phyloP scores from a whole-genome alignment of 2,329 filamentous ascomycete genomes.

The Cladophialophora bantiana region DNA sequence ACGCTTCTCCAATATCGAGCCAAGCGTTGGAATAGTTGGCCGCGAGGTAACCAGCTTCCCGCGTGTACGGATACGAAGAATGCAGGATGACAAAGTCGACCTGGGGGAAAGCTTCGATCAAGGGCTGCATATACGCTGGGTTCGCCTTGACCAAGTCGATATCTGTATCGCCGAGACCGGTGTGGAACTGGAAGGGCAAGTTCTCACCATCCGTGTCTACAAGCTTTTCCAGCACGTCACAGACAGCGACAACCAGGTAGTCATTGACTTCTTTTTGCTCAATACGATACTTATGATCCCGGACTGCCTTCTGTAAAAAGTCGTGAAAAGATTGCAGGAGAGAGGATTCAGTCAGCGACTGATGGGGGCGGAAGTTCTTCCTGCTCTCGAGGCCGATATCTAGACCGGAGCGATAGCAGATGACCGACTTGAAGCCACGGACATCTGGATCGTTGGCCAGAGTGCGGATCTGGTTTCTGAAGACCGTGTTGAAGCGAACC shows the following conservation, averaged over 20 bases:
- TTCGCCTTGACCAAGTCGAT: constrained; percentile 74
- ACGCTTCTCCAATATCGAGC: constrained; percentile 82
- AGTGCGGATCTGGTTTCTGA: constrained; percentile 60
- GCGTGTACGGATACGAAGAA: constrained; percentile 80
- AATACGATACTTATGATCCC: constrained; percentile 52
- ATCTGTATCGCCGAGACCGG: constrained; percentile 80
- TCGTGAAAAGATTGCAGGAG: constrained; percentile 38
- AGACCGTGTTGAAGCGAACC: constrained; percentile 57
- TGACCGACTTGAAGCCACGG: constrained; percentile 80
- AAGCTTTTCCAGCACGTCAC: constrained; percentile 63
- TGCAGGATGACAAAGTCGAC: constrained; percentile 81
- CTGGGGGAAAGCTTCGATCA: constrained; percentile 72
- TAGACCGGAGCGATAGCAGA: constrained; percentile 81
- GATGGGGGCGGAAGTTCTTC: constrained; percentile 40
- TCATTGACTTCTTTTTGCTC: constrained; percentile 72
- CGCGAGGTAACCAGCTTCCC: constrained; percentile 79
- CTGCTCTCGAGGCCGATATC: constrained; percentile 56
- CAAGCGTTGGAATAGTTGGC: constrained; percentile 80
- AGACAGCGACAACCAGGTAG: constrained; percentile 69
- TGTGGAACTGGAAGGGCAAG: constrained; percentile 80
- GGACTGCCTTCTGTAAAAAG: constrained; percentile 37
- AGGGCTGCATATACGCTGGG: constrained; percentile 74
- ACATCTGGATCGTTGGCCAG: constrained; percentile 71
- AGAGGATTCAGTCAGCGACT: constrained; percentile 38
- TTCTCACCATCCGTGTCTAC: constrained; percentile 44